Evolutionary conservation across 176 grass and related monocot genomes (phyloP).

Genomic region (Pontederia crassipes): DNA sequence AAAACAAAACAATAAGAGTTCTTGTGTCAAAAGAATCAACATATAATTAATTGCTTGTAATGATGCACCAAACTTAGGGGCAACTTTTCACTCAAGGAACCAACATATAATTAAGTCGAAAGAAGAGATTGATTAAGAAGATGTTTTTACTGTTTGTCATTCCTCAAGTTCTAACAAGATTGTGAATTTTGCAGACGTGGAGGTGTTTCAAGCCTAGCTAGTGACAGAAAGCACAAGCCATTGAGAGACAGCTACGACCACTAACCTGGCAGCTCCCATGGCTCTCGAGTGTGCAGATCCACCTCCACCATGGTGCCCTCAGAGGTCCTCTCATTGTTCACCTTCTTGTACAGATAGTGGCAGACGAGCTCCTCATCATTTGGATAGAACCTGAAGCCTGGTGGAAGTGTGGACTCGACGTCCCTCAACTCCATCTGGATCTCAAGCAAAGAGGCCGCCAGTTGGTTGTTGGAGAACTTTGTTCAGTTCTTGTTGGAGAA

Average conservation of each 20-base stretch:
- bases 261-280: conserved; percentile 93
- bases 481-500: background rate
- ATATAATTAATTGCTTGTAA: too few relatives aligned
- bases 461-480: background rate
- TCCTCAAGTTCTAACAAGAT: too few relatives aligned
- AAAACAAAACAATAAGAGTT: too few relatives aligned
- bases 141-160: too few relatives aligned
- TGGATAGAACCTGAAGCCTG: conserved; percentile 94
- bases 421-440: conserved; percentile 58
- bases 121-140: too few relatives aligned
- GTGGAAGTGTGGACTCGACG: conserved; percentile 84
- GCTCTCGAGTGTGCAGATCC: conserved; percentile 76
- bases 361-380: conserved; percentile 95
- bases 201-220: too few relatives aligned
- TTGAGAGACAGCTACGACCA: background rate
- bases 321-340: conserved; percentile 39
- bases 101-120: too few relatives aligned
- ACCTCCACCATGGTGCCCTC: conserved; percentile 81
- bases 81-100: too few relatives aligned
- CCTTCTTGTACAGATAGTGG: conserved; percentile 95
- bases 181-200: too few relatives aligned
- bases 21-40: too few relatives aligned
- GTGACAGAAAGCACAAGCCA: background rate
- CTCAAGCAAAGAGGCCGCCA: background rate
- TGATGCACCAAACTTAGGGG: too few relatives aligned